Evolutionary conservation across 2,329 filamentous ascomycete genomes (phyloP).

Genomic region (Sarocladiaceae sp.): DNA sequence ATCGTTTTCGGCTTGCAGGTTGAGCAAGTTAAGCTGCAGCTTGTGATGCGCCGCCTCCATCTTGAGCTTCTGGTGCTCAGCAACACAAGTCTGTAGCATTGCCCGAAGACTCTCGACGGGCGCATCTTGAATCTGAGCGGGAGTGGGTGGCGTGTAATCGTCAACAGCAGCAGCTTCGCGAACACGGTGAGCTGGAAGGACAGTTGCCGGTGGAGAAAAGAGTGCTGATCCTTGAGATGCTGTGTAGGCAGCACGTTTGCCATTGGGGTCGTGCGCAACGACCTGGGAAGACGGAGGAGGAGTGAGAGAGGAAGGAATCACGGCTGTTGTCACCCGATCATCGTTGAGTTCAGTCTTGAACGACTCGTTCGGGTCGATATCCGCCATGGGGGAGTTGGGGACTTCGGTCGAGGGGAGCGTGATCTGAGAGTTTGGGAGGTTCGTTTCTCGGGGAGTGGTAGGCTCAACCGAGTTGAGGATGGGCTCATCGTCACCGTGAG

Average conservation of each 20-base stretch:
- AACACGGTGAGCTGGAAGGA: slow-evolving; percentile 27
- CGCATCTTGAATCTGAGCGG: slow-evolving; percentile 45
- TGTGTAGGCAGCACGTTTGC: slow-evolving; percentile 22
- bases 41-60: slow-evolving; percentile 87
- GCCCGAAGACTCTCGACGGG: slow-evolving; percentile 48
- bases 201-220: slow-evolving; percentile 49
- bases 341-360: slow-evolving; percentile 47
- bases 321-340: slow-evolving; percentile 33
- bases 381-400: slow-evolving; percentile 41
- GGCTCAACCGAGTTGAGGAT: slow-evolving; percentile 27
- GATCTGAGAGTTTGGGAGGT: slow-evolving; percentile 36
- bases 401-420: slow-evolving; percentile 53
- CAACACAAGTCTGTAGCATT: slow-evolving; percentile 49
- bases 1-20: slow-evolving; percentile 77
- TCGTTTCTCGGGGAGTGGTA: slow-evolving; percentile 24
- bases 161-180: slow-evolving; percentile 18
- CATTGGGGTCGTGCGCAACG: slow-evolving; percentile 23
- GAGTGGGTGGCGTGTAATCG: slow-evolving; percentile 41
- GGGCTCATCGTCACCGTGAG: slow-evolving; percentile 19
- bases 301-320: slow-evolving; percentile 53
- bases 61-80: slow-evolving; percentile 56
- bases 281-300: slow-evolving; percentile 51
- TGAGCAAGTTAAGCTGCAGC: slow-evolving; percentile 78
- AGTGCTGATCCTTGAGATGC: slow-evolving; percentile 41
- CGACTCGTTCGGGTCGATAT: slow-evolving; percentile 34